These are phyloP conservation scores for Tolypocladium ophioglossoides DNA, from an alignment of 2,329 filamentous ascomycete species.

Conservation along the genomic window DNA sequence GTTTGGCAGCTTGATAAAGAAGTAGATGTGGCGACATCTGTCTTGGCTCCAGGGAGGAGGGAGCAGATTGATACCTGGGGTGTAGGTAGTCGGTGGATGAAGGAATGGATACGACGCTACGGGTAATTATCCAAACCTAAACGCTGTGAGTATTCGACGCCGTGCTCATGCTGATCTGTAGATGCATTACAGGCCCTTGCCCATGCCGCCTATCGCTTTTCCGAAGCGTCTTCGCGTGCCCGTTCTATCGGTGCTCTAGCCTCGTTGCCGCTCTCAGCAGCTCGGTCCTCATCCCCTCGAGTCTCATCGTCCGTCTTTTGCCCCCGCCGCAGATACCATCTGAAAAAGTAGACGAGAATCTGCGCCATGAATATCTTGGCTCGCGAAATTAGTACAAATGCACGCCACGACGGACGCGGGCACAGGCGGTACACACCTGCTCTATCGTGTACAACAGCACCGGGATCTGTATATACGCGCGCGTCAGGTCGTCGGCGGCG, in stretches of 20 bases:
- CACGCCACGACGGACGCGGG: too few species aligned
- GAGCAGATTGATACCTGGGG: neutral
- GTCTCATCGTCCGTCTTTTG: constrained; percentile 12
- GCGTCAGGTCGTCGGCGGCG: constrained; percentile 39
- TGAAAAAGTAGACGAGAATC: constrained; percentile 34
- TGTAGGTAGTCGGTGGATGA: neutral
- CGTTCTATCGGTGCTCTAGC: neutral
- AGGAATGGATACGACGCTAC: neutral
- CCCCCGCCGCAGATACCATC: constrained; percentile 26
- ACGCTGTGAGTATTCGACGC: neutral
- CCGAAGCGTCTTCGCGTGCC: neutral
- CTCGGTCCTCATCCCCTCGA: neutral
- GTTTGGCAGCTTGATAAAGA: constrained; percentile 61
- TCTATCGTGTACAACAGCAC: constrained; percentile 53
- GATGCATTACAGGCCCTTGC: neutral
- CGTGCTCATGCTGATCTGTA: neutral
- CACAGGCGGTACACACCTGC: constrained; percentile 22
- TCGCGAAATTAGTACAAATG: neutral
- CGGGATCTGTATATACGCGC: constrained; percentile 51
- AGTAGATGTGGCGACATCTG: constrained; percentile 20
- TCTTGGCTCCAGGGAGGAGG: neutral
- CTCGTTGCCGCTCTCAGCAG: neutral
- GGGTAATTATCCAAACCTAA: neutral
- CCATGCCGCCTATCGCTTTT: neutral
- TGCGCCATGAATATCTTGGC: constrained; percentile 31